These are phyloP conservation scores for Raffaelea albimanens DNA, from an alignment of 2,329 filamentous ascomycete genomes.

Conservation along the genomic window DNA sequence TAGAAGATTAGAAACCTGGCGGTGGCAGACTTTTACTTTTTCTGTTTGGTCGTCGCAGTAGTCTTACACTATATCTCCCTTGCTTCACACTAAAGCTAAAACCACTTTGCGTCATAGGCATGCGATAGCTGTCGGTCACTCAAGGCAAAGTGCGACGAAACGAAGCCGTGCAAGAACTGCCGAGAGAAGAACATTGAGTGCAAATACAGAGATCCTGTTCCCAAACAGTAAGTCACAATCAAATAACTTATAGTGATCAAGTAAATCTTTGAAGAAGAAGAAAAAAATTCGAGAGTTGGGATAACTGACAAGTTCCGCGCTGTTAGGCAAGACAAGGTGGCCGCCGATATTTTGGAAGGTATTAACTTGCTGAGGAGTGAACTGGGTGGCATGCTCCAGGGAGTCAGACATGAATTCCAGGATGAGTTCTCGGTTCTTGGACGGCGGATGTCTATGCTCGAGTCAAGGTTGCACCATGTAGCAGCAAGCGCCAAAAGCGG, in stretches of 20 bases:
- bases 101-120: too few relatives aligned
- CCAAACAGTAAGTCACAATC: slow-evolving; percentile 76
- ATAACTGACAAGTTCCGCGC: too few relatives aligned
- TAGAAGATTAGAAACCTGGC: too few relatives aligned
- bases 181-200: slow-evolving; percentile 77
- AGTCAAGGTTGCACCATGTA: neutral
- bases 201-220: slow-evolving; percentile 82
- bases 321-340: slow-evolving; percentile 47
- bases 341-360: slow-evolving; percentile 51
- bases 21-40: too few relatives aligned
- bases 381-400: slow-evolving; percentile 23
- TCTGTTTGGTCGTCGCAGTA: too few relatives aligned
- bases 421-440: neutral
- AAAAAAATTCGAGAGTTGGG: too few relatives aligned
- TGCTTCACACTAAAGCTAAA: too few relatives aligned
- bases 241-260: too few relatives aligned
- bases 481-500: too few relatives aligned
- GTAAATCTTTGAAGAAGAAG: too few relatives aligned
- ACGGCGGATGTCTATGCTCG: neutral
- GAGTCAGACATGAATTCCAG: too few relatives aligned
- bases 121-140: slow-evolving; percentile 83
- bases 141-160: slow-evolving; percentile 89
- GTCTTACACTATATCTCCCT: too few relatives aligned
- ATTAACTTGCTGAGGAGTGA: slow-evolving; percentile 22
- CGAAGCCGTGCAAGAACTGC: slow-evolving; percentile 75